Percentiles rank a stretch among this genome's conserved stretches.
phyloP scores from a whole-genome alignment of 2,329 filamentous ascomycete species.

The Fusarium pseudograminearum region DNA sequence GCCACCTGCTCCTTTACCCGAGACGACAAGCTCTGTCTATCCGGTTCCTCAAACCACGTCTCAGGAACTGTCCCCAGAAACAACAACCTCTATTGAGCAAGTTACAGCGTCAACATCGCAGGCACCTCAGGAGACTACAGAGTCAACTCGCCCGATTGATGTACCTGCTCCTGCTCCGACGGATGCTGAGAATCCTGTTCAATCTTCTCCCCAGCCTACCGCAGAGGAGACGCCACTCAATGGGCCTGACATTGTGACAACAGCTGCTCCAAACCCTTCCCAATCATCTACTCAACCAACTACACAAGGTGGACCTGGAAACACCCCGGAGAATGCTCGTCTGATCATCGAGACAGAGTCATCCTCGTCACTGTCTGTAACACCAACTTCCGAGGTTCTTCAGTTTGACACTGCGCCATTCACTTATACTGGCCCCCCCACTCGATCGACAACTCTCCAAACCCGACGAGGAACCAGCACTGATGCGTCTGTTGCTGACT shows the following conservation, averaged over 20 bases:
- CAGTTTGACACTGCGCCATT: slow-evolving; percentile 38
- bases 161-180: slow-evolving; percentile 19
- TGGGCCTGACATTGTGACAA: slow-evolving; percentile 17
- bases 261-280: neutral
- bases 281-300: neutral
- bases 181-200: neutral
- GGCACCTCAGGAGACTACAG: slow-evolving; percentile 14
- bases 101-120: slow-evolving; percentile 15
- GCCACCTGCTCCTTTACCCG: slow-evolving; percentile 1
- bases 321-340: slow-evolving; percentile 22
- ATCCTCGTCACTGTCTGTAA: neutral
- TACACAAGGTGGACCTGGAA: neutral
- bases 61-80: slow-evolving; percentile 11
- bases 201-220: neutral
- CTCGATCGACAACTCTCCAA: slow-evolving; percentile 38
- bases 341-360: slow-evolving; percentile 16
- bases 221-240: neutral
- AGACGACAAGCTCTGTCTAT: slow-evolving; percentile 14
- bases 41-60: slow-evolving; percentile 15
- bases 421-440: slow-evolving; percentile 32
- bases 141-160: slow-evolving; percentile 15
- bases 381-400: slow-evolving; percentile 31
- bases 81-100: slow-evolving; percentile 9
- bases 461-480: slow-evolving; percentile 34
- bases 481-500: slow-evolving; percentile 29